A percentile compares a stretch with the other conserved stretches of the same genome.
Conservation (phyloP, 1,284 basidiomycete genomes). For the Heliocybe sulcata region DNA sequence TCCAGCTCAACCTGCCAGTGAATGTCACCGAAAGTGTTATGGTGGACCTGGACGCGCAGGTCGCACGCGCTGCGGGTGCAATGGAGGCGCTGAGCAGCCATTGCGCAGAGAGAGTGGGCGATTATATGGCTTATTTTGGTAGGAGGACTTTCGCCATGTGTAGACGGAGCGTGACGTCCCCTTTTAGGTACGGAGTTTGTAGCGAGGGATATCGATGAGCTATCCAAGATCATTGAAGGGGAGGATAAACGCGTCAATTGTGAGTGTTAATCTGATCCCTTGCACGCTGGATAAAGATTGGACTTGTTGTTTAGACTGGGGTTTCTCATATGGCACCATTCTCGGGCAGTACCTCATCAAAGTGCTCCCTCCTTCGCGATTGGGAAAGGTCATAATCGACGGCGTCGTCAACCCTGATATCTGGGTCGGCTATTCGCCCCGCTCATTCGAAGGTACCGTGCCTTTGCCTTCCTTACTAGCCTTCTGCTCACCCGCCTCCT, state of each 20-base stretch:
- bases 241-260: slow-evolving; percentile 1
- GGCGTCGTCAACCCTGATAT: slow-evolving; percentile 1
- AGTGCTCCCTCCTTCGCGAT: not conserved
- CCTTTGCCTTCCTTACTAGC: not conserved
- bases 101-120: not conserved
- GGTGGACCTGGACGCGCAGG: not conserved
- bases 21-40: not conserved
- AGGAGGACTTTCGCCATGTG: not conserved
- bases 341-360: slow-evolving; percentile 2
- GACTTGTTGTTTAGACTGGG: not conserved
- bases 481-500: not conserved
- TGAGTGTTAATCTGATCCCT: not conserved
- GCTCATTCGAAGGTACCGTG: not conserved
- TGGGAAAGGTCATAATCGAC: slow-evolving; percentile 2
- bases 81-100: not conserved
- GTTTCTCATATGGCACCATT: slow-evolving; percentile 3
- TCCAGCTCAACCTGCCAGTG: not conserved
- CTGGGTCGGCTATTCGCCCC: not conserved
- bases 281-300: not conserved
- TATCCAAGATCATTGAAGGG: slow-evolving; percentile 1
- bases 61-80: not conserved
- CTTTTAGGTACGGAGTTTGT: not conserved
- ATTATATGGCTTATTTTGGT: not conserved
- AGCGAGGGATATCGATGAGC: not conserved
- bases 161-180: too few species aligned